Evolutionary conservation across 352 stramenopile genomes (phyloP), one percentile per base, ranked within the genome.

Genomic region (Pelagophyceae sp.): DNA sequence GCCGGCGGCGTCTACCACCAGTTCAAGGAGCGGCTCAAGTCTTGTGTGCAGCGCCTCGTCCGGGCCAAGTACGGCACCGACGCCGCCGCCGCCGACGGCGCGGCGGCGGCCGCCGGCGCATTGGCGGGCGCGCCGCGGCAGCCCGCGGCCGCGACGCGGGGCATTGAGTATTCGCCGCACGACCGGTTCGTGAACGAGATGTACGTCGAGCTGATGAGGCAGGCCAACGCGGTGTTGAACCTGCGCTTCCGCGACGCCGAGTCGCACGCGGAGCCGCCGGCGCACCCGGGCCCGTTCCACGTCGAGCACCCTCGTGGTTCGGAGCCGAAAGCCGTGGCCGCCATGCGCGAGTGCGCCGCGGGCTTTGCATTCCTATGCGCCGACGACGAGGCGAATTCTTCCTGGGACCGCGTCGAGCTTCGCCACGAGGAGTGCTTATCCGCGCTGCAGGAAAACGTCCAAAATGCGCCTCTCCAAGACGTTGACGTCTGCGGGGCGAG

Each of bases 21-120:
- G 23, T 74, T 74, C 67, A 74, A 74, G 67, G 67, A 74, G 38
- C 67, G 67, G 2, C 67, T 74, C 67, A 74, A 74, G 37, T 37
- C 67, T 0, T 31, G 35, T 1, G 33, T 74, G 35, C 67, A 74
- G 67, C 67, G 67, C 67, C 17, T 74, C 67, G 38, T 74, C 17
- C 67, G 67, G 15, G 23, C 45, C 45, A 40, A 37, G 61, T 27
- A 40, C 61, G 11, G 3, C 61, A 1, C n/a, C 17, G 33, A 40
- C 29, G 29, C 61, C n/a, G 15, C 61, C n/a, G 20, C 61, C 15
- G 11, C 45, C 45, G 45, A 54, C 45, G 45, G 45, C 45, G 45
- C 11, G 45, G 11, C 11, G 11, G 45, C 23, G 11, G 45, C 23
- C 45, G 45, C 23, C 45, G 45, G 11, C 45, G 45, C 23, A 11